A percentile compares a stretch with the other conserved stretches of the same genome.
Evolutionary conservation across 78 protist genomes (phyloP).

Genomic region (Polysphondylium violaceum): DNA sequence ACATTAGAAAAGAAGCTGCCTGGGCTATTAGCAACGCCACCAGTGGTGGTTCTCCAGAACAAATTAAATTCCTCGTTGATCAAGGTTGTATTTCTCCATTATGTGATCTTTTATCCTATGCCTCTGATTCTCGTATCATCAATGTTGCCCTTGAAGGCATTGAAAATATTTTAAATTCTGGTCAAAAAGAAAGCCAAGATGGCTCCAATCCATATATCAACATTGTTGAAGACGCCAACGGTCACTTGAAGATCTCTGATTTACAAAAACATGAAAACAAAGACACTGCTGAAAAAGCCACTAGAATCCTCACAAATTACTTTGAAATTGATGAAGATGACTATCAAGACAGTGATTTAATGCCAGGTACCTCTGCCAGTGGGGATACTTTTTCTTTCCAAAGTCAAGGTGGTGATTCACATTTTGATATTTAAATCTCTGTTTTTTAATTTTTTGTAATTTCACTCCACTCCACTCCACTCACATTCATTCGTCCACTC

Average conservation of each 20-base stretch:
- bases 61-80: slow-evolving; percentile 83
- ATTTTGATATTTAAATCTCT: not conserved
- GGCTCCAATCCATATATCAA: slow-evolving; percentile 22
- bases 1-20: slow-evolving; percentile 96
- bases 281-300: slow-evolving; percentile 88
- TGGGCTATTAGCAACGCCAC: slow-evolving; percentile 98
- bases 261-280: slow-evolving; percentile 92
- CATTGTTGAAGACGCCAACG: slow-evolving; percentile 91
- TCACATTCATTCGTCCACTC: not conserved
- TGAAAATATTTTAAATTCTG: slow-evolving; percentile 89
- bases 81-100: slow-evolving; percentile 89
- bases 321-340: slow-evolving; percentile 85
- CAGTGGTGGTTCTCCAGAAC: slow-evolving; percentile 92
- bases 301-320: slow-evolving; percentile 86
- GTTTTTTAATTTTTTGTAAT: not conserved
- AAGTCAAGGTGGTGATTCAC: not conserved
- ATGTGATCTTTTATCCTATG: slow-evolving; percentile 84
- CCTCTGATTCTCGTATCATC: slow-evolving; percentile 88
- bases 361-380: not conserved
- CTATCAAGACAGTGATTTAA: not conserved
- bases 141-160: slow-evolving; percentile 95
- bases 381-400: not conserved
- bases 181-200: slow-evolving; percentile 53
- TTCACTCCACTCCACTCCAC: no score
- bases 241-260: slow-evolving; percentile 87